A percentile compares a stretch with the other conserved stretches of the same genome.
Evolutionary conservation across 148 eudicot species (phyloP).

Genomic region (Polygonum aviculare): DNA sequence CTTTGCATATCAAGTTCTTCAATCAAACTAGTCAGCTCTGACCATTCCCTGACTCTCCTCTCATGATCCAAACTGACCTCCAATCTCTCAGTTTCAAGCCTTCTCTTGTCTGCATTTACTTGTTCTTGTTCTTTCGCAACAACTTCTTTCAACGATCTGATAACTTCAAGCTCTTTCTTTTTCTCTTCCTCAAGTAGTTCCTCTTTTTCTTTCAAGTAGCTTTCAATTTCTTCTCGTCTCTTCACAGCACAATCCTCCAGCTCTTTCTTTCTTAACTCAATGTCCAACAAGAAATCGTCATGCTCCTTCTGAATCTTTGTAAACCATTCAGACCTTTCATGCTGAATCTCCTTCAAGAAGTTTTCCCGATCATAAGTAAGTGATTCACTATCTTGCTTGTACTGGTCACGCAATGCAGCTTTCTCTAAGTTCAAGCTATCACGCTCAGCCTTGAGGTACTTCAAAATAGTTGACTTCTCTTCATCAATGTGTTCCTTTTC

Average conservation of each 20-base stretch:
- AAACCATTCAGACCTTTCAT: slow-evolving; percentile 73
- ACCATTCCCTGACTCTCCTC: slow-evolving; percentile 81
- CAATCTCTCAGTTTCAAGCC: slow-evolving; percentile 64
- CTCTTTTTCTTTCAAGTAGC: slow-evolving; percentile 60
- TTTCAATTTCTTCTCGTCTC: slow-evolving; percentile 85
- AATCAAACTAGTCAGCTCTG: slow-evolving; percentile 60
- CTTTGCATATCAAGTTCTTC: slow-evolving; percentile 79
- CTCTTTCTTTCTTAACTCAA: slow-evolving; percentile 72
- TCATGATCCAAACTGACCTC: slow-evolving; percentile 74
- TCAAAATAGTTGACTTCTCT: slow-evolving; percentile 47
- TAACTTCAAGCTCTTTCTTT: slow-evolving; percentile 56
- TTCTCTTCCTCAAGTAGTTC: slow-evolving; percentile 67
- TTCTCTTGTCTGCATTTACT: slow-evolving; percentile 48
- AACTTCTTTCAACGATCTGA: slow-evolving; percentile 48
- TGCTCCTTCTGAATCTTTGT: slow-evolving; percentile 78
- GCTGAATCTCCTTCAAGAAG: slow-evolving; percentile 59
- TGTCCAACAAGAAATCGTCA: slow-evolving; percentile 56
- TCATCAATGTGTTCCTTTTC: slow-evolving; percentile 67
- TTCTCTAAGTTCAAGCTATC: slow-evolving; percentile 69
- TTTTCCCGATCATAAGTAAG: slow-evolving; percentile 66
- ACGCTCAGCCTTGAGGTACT: slow-evolving; percentile 66
- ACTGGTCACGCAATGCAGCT: slow-evolving; percentile 57
- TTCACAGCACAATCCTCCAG: slow-evolving; percentile 61
- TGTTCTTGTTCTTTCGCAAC: slow-evolving; percentile 54
- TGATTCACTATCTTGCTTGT: slow-evolving; percentile 51